These are phyloP conservation scores for Lipomyces orientalis DNA, from an alignment of 805 yeast genomes.

Conservation along the genomic window DNA sequence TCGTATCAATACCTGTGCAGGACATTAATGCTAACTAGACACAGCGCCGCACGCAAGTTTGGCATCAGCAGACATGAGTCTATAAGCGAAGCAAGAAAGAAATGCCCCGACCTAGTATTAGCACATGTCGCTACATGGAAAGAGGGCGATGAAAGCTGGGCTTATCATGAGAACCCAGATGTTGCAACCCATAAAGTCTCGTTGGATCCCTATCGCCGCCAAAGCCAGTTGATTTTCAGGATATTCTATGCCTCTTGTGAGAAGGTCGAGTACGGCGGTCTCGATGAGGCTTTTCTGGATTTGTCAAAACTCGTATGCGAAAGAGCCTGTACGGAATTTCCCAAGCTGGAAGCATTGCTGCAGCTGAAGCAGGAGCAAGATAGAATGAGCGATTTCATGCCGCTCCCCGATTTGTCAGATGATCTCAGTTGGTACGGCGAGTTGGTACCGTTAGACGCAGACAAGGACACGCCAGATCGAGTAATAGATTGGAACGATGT, in stretches of 20 bases:
- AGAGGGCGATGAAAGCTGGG: slow-evolving; percentile 86
- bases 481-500: slow-evolving; percentile 81
- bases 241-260: slow-evolving; percentile 65
- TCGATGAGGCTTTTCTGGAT: slow-evolving; percentile 90
- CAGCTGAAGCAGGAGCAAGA: slow-evolving; percentile 8
- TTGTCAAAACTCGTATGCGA: slow-evolving; percentile 68
- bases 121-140: slow-evolving; percentile 95
- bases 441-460: slow-evolving; percentile 34
- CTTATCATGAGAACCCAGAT: slow-evolving; percentile 61
- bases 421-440: slow-evolving; percentile 44
- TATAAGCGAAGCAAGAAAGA: slow-evolving; percentile 66
- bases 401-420: slow-evolving; percentile 51
- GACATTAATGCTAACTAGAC: slow-evolving; percentile 34
- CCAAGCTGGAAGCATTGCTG: slow-evolving; percentile 48
- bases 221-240: slow-evolving; percentile 76
- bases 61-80: slow-evolving; percentile 83
- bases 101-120: slow-evolving; percentile 76
- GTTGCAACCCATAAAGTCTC: slow-evolving; percentile 79
- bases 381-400: slow-evolving; percentile 47
- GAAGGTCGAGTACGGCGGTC: slow-evolving; percentile 88
- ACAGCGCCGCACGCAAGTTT: slow-evolving; percentile 83
- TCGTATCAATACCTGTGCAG: not conserved
- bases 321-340: slow-evolving; percentile 53
- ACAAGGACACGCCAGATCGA: slow-evolving; percentile 29
- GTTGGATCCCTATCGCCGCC: slow-evolving; percentile 88